Percentiles rank a stretch among this genome's conserved stretches.
phyloP scores from a whole-genome alignment of 805 yeast species.

The Maudiozyma serrabonitensis region DNA sequence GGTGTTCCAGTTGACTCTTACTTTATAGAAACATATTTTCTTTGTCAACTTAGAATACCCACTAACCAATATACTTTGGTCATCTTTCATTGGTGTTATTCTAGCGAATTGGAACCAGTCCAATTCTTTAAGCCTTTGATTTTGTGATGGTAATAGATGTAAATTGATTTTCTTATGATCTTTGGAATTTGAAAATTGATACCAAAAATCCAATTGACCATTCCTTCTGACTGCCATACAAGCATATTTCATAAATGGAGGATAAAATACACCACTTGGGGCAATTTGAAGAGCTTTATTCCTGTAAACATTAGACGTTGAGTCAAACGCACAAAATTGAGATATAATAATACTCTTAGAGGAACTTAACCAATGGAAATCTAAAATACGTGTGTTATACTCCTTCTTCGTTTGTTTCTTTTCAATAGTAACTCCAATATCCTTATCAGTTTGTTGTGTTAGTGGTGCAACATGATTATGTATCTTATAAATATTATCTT shows the following conservation, averaged over 20 bases:
- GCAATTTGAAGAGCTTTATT: slow-evolving; percentile 28
- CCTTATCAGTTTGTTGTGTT: slow-evolving; percentile 26
- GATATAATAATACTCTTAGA: slow-evolving; percentile 29
- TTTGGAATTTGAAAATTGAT: slow-evolving; percentile 31
- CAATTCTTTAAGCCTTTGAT: slow-evolving; percentile 18
- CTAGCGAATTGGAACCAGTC: slow-evolving; percentile 27
- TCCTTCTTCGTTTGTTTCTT: slow-evolving; percentile 30
- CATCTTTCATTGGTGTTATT: slow-evolving; percentile 27
- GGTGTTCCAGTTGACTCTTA: slow-evolving; percentile 27
- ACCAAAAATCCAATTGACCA: slow-evolving; percentile 31
- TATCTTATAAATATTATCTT: slow-evolving; percentile 30
- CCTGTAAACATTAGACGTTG: slow-evolving; percentile 18
- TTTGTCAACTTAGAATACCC: slow-evolving; percentile 20
- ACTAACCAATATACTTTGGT: slow-evolving; percentile 24
- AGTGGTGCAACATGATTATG: slow-evolving; percentile 24
- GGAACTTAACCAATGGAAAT: slow-evolving; percentile 37
- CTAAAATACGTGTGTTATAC: slow-evolving; percentile 28
- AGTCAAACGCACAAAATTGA: slow-evolving; percentile 25
- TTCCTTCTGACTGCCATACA: slow-evolving; percentile 28
- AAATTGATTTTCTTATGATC: slow-evolving; percentile 29
- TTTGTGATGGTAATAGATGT: slow-evolving; percentile 18
- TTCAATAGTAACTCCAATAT: slow-evolving; percentile 24
- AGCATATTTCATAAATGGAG: slow-evolving; percentile 31
- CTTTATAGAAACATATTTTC: slow-evolving; percentile 23
- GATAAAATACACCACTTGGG: slow-evolving; percentile 29